These are phyloP conservation scores for Spinacia oleracea DNA, from an alignment of 179 eudicot species.

Conservation along the genomic window DNA sequence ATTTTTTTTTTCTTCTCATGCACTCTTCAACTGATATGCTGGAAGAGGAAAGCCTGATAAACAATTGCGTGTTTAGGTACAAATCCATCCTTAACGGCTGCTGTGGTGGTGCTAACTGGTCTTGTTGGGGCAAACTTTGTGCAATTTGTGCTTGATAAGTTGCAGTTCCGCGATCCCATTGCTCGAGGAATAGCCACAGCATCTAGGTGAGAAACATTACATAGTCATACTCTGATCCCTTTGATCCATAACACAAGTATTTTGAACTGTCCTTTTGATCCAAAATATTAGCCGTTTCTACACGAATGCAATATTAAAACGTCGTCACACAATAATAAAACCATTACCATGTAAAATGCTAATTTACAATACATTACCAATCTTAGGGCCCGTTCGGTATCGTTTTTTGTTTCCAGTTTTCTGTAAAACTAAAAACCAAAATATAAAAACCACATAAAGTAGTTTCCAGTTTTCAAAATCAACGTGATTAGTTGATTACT, in stretches of 20 bases:
- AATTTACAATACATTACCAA: too few relatives aligned
- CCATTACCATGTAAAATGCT: not conserved
- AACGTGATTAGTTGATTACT: too few relatives aligned
- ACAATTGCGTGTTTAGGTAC: constrained; percentile 45
- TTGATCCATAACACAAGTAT: not conserved
- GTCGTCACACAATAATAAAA: not conserved
- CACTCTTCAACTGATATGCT: not conserved
- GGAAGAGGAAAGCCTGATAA: constrained; percentile 7
- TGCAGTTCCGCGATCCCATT: constrained; percentile 84
- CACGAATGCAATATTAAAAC: not conserved
- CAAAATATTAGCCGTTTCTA: not conserved
- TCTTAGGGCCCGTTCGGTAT: too few relatives aligned
- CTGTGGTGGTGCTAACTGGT: constrained; percentile 92
- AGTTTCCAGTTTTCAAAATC: too few relatives aligned
- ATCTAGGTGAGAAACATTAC: constrained; percentile 62
- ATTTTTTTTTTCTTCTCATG: not conserved
- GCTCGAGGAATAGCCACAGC: constrained; percentile 99
- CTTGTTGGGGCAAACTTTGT: constrained; percentile 98
- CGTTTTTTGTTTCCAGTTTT: too few relatives aligned
- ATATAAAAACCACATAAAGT: too few relatives aligned
- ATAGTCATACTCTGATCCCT: not conserved
- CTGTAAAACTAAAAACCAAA: too few relatives aligned
- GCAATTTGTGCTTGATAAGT: constrained; percentile 77
- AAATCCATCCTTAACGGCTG: constrained; percentile 92
- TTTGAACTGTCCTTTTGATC: not conserved